Conservation (phyloP, 805 yeast species). For the Schizosaccharomyces japonicus region DNA sequence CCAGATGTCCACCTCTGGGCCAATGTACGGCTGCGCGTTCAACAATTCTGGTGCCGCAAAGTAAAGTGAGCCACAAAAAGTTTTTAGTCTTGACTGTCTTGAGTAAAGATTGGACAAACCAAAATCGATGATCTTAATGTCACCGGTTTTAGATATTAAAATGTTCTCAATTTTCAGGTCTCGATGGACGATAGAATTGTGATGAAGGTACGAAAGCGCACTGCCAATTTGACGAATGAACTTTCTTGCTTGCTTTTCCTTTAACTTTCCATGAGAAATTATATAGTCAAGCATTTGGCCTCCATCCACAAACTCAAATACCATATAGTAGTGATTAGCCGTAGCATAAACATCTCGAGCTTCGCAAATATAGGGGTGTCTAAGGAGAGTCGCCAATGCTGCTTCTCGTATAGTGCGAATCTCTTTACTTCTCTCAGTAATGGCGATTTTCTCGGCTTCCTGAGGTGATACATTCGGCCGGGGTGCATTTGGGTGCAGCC, state of each 20-base stretch:
- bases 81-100: slow-evolving; percentile 46
- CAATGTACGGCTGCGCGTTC: slow-evolving; percentile 75
- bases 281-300: slow-evolving; percentile 95
- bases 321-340: slow-evolving; percentile 92
- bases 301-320: slow-evolving; percentile 88
- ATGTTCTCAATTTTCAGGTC: slow-evolving; percentile 91
- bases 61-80: slow-evolving; percentile 90
- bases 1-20: slow-evolving; percentile 97
- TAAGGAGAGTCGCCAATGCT: slow-evolving; percentile 66
- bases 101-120: slow-evolving; percentile 78
- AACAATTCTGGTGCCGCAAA: slow-evolving; percentile 96
- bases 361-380: slow-evolving; percentile 81
- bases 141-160: slow-evolving; percentile 80
- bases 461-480: slow-evolving; percentile 1
- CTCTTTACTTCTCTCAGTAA: slow-evolving; percentile 61
- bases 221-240: slow-evolving; percentile 87
- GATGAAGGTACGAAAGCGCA: slow-evolving; percentile 82
- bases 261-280: slow-evolving; percentile 81
- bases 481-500: slow-evolving; percentile 23
- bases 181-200: slow-evolving; percentile 84
- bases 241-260: slow-evolving; percentile 81
- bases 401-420: slow-evolving; percentile 86
- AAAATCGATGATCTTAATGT: slow-evolving; percentile 84
- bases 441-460: slow-evolving; percentile 8
- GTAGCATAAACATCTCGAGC: slow-evolving; percentile 82